Conservation (phyloP, 2,329 filamentous ascomycete species). For the Diplocarpon rosae region DNA sequence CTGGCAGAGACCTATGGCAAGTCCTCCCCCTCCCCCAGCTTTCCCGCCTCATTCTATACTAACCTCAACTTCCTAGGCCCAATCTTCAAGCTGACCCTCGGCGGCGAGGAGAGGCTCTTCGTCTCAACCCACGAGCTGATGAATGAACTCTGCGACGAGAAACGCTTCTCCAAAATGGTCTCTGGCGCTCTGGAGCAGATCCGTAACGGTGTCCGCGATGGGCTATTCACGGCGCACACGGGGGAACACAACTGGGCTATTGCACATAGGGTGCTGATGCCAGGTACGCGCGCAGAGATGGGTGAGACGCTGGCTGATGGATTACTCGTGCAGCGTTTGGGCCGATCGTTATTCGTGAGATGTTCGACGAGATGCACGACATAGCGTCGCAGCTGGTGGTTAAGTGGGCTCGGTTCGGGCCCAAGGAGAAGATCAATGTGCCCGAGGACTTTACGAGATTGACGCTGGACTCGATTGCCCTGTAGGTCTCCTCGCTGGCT, state of each 20-base stretch:
- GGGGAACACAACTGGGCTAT: constrained; percentile 54
- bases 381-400: constrained; percentile 53
- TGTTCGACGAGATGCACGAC: constrained; percentile 62
- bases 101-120: constrained; percentile 38
- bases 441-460: constrained; percentile 60
- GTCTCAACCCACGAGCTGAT: constrained; percentile 44
- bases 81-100: constrained; percentile 41
- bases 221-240: constrained; percentile 48
- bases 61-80: constrained; percentile 24
- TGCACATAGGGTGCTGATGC: constrained; percentile 54
- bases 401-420: constrained; percentile 57
- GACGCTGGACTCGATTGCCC: constrained; percentile 59
- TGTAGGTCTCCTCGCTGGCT: constrained; percentile 31
- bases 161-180: constrained; percentile 50
- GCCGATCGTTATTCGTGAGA: constrained; percentile 52
- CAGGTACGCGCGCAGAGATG: constrained; percentile 23
- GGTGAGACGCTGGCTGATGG: background rate
- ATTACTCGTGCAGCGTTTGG: constrained; percentile 44
- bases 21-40: background rate
- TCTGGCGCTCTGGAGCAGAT: constrained; percentile 41
- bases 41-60: background rate
- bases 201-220: constrained; percentile 41
- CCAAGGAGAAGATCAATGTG: constrained; percentile 41
- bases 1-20: constrained; percentile 56
- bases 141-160: constrained; percentile 55